A percentile compares a stretch with the other conserved stretches of the same genome.
Conservation (phyloP, 163 green algal species). For the Smithsoniella earleae region DNA sequence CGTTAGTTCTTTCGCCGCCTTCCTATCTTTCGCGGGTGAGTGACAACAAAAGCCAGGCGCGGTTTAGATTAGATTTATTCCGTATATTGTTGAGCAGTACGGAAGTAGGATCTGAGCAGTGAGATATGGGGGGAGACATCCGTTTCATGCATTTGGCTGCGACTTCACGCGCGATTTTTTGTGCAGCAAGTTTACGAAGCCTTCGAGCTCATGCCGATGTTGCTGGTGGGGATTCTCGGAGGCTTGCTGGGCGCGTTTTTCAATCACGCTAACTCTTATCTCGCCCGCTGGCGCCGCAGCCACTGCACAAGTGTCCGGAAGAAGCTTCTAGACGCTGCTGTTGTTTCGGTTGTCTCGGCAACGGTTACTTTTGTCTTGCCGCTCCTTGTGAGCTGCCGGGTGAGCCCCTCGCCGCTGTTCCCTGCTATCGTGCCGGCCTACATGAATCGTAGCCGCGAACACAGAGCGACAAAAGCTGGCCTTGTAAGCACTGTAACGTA, state of each 20-base stretch:
- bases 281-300: constrained; percentile 40
- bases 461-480: no score
- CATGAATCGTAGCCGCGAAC: no score
- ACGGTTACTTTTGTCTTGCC: constrained; percentile 52
- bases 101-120: no score
- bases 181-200: constrained; percentile 49
- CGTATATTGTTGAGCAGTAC: no score
- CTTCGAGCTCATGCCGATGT: constrained; percentile 63
- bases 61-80: no score
- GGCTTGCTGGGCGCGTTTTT: constrained; percentile 64
- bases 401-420: not conserved
- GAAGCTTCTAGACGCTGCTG: constrained; percentile 48
- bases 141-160: no score
- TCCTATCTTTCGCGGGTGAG: no score
- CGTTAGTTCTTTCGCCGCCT: no score
- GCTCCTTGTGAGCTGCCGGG: constrained; percentile 43
- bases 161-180: no score
- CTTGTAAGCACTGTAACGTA: no score
- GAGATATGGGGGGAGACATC: no score
- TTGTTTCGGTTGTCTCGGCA: constrained; percentile 48
- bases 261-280: constrained; percentile 51
- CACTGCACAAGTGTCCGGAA: constrained; percentile 29
- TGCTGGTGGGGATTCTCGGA: constrained; percentile 66
- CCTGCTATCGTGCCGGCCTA: not conserved
- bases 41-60: no score